Evolutionary conservation across 2,329 filamentous ascomycete genomes (phyloP).

Genomic region (Diaporthe sp.): DNA sequence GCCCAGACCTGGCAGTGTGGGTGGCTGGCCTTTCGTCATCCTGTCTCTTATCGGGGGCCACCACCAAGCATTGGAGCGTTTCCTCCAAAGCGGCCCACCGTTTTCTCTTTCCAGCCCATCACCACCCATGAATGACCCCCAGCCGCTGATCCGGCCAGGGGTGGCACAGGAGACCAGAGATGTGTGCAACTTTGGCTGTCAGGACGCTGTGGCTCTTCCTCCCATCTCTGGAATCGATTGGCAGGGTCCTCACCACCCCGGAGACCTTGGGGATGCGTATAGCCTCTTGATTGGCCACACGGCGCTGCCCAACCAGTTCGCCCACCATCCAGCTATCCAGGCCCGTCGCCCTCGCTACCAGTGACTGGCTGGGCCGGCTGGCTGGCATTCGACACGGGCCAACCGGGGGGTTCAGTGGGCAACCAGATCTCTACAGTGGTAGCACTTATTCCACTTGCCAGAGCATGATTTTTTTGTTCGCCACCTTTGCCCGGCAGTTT

Average conservation of each 20-base stretch:
- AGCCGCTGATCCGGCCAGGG: slow-evolving; percentile 33
- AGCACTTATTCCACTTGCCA: neutral
- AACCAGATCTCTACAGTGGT: neutral
- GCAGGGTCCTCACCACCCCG: slow-evolving; percentile 26
- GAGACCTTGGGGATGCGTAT: slow-evolving; percentile 29
- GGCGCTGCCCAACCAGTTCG: neutral
- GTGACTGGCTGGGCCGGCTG: neutral
- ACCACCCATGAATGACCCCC: slow-evolving; percentile 14
- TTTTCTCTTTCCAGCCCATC: slow-evolving; percentile 20
- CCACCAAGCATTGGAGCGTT: slow-evolving; percentile 28
- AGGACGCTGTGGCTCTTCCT: slow-evolving; percentile 1
- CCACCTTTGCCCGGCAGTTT: slow-evolving; percentile 24
- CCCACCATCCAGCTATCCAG: neutral
- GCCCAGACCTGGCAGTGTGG: slow-evolving; percentile 13
- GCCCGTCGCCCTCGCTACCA: slow-evolving; percentile 24
- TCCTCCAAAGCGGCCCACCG: slow-evolving; percentile 23
- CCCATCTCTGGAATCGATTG: slow-evolving; percentile 31
- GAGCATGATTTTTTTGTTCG: slow-evolving; percentile 8
- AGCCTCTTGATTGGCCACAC: slow-evolving; percentile 23
- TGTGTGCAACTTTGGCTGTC: slow-evolving; percentile 16
- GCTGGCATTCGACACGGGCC: slow-evolving; percentile 18
- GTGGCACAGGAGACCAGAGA: slow-evolving; percentile 30
- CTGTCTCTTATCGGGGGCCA: slow-evolving; percentile 26
- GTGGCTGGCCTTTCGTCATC: slow-evolving; percentile 30
- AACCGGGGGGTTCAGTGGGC: slow-evolving; percentile 6